Evolutionary conservation across 768 basidiomycete species (phyloP).

Genomic region (Termitomyces sp.): DNA sequence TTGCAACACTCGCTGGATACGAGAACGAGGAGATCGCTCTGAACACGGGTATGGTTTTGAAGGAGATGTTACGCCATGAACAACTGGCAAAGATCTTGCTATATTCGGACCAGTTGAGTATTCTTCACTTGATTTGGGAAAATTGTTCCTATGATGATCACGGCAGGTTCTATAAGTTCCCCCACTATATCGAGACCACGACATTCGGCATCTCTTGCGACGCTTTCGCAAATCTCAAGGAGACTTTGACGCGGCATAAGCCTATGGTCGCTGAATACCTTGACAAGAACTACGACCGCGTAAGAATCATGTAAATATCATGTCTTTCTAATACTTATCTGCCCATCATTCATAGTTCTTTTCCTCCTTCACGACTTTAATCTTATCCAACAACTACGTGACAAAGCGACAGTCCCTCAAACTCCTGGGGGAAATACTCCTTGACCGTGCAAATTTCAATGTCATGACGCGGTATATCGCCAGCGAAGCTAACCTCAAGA

Average conservation of each 20-base stretch:
- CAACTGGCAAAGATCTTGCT: slow-evolving; percentile 84
- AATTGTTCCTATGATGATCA: neutral
- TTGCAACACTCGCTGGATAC: slow-evolving; percentile 86
- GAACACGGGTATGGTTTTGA: slow-evolving; percentile 96
- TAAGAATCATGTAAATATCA: slow-evolving; percentile 29
- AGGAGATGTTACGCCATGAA: slow-evolving; percentile 95
- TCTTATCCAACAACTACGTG: slow-evolving; percentile 93
- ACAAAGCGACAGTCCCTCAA: slow-evolving; percentile 99
- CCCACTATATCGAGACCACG: slow-evolving; percentile 93
- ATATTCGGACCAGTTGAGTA: slow-evolving; percentile 86
- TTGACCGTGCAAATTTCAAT: slow-evolving; percentile 96
- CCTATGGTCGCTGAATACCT: slow-evolving; percentile 97
- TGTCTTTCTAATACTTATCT: neutral
- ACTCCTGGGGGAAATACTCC: slow-evolving; percentile 93
- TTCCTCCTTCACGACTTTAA: slow-evolving; percentile 87
- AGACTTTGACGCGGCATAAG: slow-evolving; percentile 94
- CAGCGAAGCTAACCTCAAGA: slow-evolving; percentile 93
- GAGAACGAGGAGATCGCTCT: slow-evolving; percentile 94
- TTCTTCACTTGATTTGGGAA: neutral
- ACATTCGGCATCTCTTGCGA: slow-evolving; percentile 99
- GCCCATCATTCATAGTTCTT: slow-evolving; percentile 73
- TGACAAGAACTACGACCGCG: slow-evolving; percentile 95
- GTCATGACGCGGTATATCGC: slow-evolving; percentile 99
- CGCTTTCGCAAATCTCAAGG: slow-evolving; percentile 96
- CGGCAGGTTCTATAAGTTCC: slow-evolving; percentile 89